These are phyloP conservation scores for Globisporangium lucens DNA, from an alignment of 352 stramenopile genomes.

Conservation along the genomic window DNA sequence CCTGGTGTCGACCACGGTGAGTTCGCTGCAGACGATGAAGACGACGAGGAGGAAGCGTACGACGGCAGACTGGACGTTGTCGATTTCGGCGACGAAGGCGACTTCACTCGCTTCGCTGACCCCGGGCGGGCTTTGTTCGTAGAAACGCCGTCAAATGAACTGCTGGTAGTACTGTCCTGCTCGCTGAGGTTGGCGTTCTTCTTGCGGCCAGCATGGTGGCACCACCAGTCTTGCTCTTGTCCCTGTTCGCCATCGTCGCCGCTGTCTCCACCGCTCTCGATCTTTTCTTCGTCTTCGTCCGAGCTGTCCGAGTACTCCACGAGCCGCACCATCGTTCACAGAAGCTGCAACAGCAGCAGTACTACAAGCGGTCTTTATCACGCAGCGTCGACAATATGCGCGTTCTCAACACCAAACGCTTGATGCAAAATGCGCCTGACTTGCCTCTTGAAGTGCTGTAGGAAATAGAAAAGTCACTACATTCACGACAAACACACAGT, in stretches of 20 bases:
- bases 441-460: neutral
- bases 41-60: constrained; percentile 2
- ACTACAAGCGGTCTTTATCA: neutral
- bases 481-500: neutral
- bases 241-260: neutral
- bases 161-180: constrained; percentile 6
- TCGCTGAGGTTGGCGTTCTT: constrained; percentile 4
- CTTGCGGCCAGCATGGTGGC: constrained; percentile 2
- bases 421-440: neutral
- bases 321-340: constrained; percentile 14
- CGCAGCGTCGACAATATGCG: neutral
- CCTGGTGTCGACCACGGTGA: constrained; percentile 3
- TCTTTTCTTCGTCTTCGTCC: constrained; percentile 9
- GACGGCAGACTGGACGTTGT: constrained; percentile 7
- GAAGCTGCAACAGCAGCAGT: neutral
- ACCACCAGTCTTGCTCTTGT: constrained; percentile 1
- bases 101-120: constrained; percentile 8
- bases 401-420: neutral
- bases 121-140: constrained; percentile 2
- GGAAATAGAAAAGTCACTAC: neutral
- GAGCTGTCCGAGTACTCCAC: constrained; percentile 21
- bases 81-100: neutral
- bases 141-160: neutral
- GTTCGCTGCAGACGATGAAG: neutral
- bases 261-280: neutral